Evolutionary conservation across 257 asterid genomes (phyloP).

Genomic region (Lycium barbarum): DNA sequence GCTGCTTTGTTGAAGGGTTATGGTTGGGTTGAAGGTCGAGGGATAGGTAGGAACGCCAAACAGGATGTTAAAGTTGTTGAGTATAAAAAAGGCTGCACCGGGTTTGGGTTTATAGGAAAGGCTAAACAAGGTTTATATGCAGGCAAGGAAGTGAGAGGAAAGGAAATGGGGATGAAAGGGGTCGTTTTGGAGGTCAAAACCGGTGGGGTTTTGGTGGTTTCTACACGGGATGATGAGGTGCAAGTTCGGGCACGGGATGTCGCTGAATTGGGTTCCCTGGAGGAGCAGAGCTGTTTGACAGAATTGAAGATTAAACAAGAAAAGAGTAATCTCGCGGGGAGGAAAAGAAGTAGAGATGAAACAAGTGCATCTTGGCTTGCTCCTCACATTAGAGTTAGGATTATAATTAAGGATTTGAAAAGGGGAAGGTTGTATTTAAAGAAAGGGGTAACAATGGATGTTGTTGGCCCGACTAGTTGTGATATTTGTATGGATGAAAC

Average conservation of each 20-base stretch:
- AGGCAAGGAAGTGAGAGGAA: slow-evolving; percentile 75
- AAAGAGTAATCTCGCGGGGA: too few relatives aligned
- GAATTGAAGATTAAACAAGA: slow-evolving; percentile 47
- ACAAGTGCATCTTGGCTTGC: slow-evolving; percentile 65
- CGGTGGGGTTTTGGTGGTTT: slow-evolving; percentile 52
- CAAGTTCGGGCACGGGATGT: slow-evolving; percentile 54
- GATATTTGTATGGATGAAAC: slow-evolving; percentile 75
- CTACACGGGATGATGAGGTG: slow-evolving; percentile 57
- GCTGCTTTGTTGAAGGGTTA: slow-evolving; percentile 73
- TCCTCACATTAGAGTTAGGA: slow-evolving; percentile 77
- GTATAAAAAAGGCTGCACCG: slow-evolving; percentile 48
- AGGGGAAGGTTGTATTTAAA: slow-evolving; percentile 73
- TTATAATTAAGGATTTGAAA: slow-evolving; percentile 64
- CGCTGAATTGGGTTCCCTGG: slow-evolving; percentile 69
- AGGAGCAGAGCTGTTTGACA: slow-evolving; percentile 66
- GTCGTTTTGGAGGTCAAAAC: slow-evolving; percentile 58
- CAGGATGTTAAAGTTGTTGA: slow-evolving; percentile 67
- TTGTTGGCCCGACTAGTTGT: slow-evolving; percentile 74
- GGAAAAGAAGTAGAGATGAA: slow-evolving; percentile 31
- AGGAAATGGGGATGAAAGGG: slow-evolving; percentile 70
- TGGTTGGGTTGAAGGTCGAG: slow-evolving; percentile 86
- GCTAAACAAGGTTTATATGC: slow-evolving; percentile 42
- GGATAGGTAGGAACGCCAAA: slow-evolving; percentile 74
- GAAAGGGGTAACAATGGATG: slow-evolving; percentile 81
- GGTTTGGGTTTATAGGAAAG: too few relatives aligned